A percentile compares a stretch with the other conserved stretches of the same genome.
phyloP scores from a whole-genome alignment of 1,139 yeast genomes.

The Hemisphaericaspora xylanilytica region DNA sequence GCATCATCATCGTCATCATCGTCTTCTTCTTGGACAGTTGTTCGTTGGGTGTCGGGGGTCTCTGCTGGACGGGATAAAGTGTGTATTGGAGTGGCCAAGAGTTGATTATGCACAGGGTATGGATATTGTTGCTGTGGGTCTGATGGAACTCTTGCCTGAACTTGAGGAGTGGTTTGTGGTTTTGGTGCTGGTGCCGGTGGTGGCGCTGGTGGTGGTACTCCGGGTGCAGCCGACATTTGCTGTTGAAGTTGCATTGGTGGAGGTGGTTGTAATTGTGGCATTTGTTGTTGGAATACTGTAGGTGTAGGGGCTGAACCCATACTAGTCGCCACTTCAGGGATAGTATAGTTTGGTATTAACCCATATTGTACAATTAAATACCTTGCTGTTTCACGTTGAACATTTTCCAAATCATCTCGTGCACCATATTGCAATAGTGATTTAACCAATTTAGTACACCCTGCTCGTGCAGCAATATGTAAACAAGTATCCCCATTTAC shows the following conservation, averaged over 20 bases:
- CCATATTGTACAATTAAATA: conserved; percentile 27
- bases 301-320: conserved; percentile 7
- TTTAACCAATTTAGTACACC: conserved; percentile 38
- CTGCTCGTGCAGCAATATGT: conserved; percentile 56
- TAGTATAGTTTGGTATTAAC: conserved; percentile 19
- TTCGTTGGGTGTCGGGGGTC: conserved; percentile 49
- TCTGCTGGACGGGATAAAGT: conserved; percentile 20
- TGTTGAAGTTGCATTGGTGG: conserved; percentile 1
- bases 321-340: too few relatives aligned
- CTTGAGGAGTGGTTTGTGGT: neutral
- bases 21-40: conserved; percentile 46
- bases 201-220: too few relatives aligned
- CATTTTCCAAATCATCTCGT: conserved; percentile 44
- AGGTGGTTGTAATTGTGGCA: conserved; percentile 4
- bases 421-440: conserved; percentile 46
- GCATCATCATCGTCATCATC: conserved; percentile 29
- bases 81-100: conserved; percentile 10
- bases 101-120: conserved; percentile 6
- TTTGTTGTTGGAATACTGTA: conserved; percentile 2
- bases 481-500: conserved; percentile 66
- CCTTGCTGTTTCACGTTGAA: conserved; percentile 41
- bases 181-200: neutral
- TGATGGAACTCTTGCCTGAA: neutral
- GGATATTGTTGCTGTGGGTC: neutral
- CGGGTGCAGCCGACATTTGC: too few relatives aligned